phyloP scores from a whole-genome alignment of 2,329 filamentous ascomycete genomes.

The Alternaria longipes region DNA sequence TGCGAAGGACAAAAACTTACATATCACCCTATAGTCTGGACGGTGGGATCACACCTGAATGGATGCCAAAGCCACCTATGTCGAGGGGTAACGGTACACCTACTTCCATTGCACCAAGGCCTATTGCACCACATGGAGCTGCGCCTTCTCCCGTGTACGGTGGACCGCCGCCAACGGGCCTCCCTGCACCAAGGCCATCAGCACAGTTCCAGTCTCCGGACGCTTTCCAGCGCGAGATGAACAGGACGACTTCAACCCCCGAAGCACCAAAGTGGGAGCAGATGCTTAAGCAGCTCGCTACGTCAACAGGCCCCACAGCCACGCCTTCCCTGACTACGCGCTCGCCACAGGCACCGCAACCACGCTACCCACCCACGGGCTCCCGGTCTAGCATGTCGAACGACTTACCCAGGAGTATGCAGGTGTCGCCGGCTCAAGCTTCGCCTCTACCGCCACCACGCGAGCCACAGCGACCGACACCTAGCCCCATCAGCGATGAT shows the following conservation, averaged over 20 bases:
- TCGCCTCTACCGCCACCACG: conserved; percentile 23
- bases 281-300: conserved; percentile 46
- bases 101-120: conserved; percentile 26
- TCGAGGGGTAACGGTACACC: conserved; percentile 16
- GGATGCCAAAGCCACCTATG: conserved; percentile 43
- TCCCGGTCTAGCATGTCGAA: conserved; percentile 26
- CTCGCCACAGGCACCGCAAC: conserved; percentile 26
- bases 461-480: conserved; percentile 41
- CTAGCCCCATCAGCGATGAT: conserved; percentile 47
- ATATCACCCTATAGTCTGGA: conserved; percentile 57
- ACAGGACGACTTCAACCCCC: conserved; percentile 31
- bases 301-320: conserved; percentile 25
- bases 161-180: conserved; percentile 19
- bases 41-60: conserved; percentile 54
- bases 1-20: conserved; percentile 57
- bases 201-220: conserved; percentile 56
- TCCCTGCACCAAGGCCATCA: conserved; percentile 37
- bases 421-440: conserved; percentile 23
- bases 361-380: conserved; percentile 24
- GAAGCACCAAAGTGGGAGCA: conserved; percentile 45
- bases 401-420: conserved; percentile 23
- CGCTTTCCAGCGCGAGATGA: conserved; percentile 56
- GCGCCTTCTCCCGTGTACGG: conserved; percentile 20
- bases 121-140: conserved; percentile 19
- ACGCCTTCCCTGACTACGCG: conserved; percentile 15